Evolutionary conservation across 208 protist genomes (phyloP).

Genomic region (Acanthamoeba sp.): DNA sequence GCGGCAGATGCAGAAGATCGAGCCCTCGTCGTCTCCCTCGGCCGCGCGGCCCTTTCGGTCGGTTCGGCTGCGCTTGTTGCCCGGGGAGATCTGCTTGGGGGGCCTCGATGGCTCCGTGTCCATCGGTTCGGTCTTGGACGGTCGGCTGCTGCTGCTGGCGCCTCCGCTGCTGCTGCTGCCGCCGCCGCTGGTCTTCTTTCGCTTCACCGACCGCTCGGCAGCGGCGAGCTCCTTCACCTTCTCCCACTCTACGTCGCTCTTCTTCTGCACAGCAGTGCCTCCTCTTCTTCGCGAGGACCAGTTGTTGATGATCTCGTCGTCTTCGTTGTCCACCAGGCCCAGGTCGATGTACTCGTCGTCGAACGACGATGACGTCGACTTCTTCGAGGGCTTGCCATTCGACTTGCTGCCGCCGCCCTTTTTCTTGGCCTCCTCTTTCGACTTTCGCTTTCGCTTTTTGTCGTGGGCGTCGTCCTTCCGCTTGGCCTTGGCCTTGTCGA

Average conservation of each 20-base stretch:
- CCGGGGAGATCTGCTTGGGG: background rate
- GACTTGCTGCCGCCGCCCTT: background rate
- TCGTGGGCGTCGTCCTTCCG: conserved; percentile 30
- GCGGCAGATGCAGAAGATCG: conserved; percentile 72
- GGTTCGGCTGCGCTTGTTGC: conserved; percentile 46
- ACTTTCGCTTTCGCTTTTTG: conserved; percentile 41
- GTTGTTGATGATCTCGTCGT: conserved; percentile 45
- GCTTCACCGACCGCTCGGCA: background rate
- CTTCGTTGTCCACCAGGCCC: conserved; percentile 11
- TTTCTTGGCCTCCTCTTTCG: background rate
- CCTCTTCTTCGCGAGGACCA: background rate
- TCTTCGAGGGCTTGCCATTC: background rate
- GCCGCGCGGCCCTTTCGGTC: background rate
- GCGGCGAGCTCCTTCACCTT: conserved; percentile 29
- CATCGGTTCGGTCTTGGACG: background rate
- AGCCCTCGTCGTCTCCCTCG: background rate
- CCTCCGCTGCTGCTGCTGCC: too few species aligned
- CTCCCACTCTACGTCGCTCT: conserved; percentile 54
- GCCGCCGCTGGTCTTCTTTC: background rate
- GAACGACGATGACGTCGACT: background rate
- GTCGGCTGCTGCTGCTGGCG: background rate
- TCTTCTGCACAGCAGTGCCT: conserved; percentile 29
- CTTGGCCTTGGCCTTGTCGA: background rate
- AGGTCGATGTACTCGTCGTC: conserved; percentile 53
- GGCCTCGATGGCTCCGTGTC: background rate